Evolutionary conservation across 148 eudicot genomes (phyloP), one percentile per base, ranked within the genome.

Genomic region (Cornus controversa): DNA sequence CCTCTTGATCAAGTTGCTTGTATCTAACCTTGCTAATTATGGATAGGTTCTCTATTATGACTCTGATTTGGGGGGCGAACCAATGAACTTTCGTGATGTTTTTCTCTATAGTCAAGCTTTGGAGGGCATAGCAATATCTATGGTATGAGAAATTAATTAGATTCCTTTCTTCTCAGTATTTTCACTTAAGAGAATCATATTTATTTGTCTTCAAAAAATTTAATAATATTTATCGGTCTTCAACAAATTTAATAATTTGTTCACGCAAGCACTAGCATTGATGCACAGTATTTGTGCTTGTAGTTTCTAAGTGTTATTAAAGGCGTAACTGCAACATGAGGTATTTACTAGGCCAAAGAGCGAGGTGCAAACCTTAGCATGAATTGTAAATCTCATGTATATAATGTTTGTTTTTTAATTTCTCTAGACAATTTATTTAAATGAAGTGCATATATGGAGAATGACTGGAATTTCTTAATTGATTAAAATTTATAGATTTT

Each of bases 31-130:
- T 74, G 50, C 75, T 66, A 11, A 62, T 72, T 37, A 71, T 81
- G 79, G 47, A 63, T 73, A 96, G 99, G 93, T 93, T 79, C 73
- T 91, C 69, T 96, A 91, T 80, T 89, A 88, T 84, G 99, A 96
- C 82, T 83, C 97, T 63, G 99, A 96, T 75, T 83, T 89, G 80
- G 92, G 86, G 36, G 89, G 88, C 75, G 98, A 96, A 81, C 98
- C 98, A 11, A 81, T 91, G 98, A 93, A 82, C 77, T 93, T 96
- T 70, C 91, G 89, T 69, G 98, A 90, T 86, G 98, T 91, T 74
- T 93, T 93, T 80, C 97, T 96, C 69, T 88, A 90, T 73, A 96
- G 99, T 83, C 98, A 96, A 82, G 99, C 99, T 80, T 92, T 96
- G 85, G 99, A 96, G 85, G 99, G 99, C 66, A 92, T 93, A 77